phyloP scores from a whole-genome alignment of 108 stramenopile genomes.

The Cyclotella distinguenda region DNA sequence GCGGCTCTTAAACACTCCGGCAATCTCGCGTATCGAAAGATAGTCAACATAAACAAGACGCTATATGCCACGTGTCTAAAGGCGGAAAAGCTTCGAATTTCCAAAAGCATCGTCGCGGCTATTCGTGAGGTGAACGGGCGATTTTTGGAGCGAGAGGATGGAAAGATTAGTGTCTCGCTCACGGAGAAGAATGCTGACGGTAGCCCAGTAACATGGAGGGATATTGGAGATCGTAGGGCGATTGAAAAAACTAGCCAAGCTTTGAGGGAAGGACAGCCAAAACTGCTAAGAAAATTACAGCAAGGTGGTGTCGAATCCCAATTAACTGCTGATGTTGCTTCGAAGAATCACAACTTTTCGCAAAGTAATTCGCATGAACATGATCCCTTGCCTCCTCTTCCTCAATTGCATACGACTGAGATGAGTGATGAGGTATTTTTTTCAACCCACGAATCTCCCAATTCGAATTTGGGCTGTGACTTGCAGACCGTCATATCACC shows the following conservation, averaged over 20 bases:
- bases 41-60: constrained; percentile 44
- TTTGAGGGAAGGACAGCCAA: constrained; percentile 52
- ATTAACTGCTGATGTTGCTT: too few species aligned
- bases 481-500: too few species aligned
- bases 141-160: constrained; percentile 50
- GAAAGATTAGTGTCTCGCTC: constrained; percentile 29
- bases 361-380: too few species aligned
- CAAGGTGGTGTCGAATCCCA: background rate
- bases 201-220: constrained; percentile 41
- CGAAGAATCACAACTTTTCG: too few species aligned
- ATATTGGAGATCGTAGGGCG: constrained; percentile 53
- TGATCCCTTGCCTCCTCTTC: too few species aligned
- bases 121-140: constrained; percentile 49
- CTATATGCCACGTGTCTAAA: constrained; percentile 54
- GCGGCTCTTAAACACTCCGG: constrained; percentile 50
- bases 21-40: constrained; percentile 51
- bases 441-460: too few species aligned
- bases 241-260: constrained; percentile 56
- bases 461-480: too few species aligned
- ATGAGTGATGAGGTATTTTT: too few species aligned
- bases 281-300: constrained; percentile 39
- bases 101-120: constrained; percentile 46
- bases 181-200: constrained; percentile 32
- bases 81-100: constrained; percentile 46
- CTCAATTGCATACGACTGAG: too few species aligned